phyloP scores from a whole-genome alignment of 1,139 yeast genomes.

The Taphrina flavorubra region DNA sequence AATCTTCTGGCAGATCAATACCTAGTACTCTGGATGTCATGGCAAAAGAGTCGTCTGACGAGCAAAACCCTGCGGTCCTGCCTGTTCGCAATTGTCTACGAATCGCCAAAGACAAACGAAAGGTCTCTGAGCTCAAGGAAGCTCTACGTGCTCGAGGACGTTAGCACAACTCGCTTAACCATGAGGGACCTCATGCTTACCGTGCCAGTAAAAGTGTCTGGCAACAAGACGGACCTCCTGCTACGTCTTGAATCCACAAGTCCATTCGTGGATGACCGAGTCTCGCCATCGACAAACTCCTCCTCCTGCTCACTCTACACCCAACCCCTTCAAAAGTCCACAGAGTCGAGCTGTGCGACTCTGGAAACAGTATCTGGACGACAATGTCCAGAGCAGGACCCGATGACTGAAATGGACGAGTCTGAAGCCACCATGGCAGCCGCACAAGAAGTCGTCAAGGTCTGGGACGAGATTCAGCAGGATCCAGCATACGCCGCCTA shows the following conservation, averaged over 20 bases:
- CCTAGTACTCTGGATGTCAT: neutral
- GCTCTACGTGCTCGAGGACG: slow-evolving; percentile 18
- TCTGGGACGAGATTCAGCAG: slow-evolving; percentile 13
- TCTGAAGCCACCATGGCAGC: neutral
- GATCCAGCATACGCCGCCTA: slow-evolving; percentile 13
- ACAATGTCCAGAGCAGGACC: neutral
- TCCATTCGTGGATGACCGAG: neutral
- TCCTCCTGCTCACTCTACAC: neutral
- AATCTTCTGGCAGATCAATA: too few species aligned
- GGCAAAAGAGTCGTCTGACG: neutral
- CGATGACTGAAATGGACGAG: neutral
- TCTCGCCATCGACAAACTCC: neutral
- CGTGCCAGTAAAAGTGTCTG: slow-evolving; percentile 9
- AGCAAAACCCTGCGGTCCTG: neutral
- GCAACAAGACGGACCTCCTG: slow-evolving; percentile 5
- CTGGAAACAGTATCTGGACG: neutral
- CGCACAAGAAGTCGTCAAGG: neutral
- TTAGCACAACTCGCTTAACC: neutral
- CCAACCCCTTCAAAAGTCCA: neutral
- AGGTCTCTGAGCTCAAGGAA: slow-evolving; percentile 5
- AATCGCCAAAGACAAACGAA: slow-evolving; percentile 6
- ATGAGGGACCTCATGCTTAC: neutral
- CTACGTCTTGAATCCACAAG: neutral
- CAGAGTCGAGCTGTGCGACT: neutral
- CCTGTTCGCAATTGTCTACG: neutral